These are phyloP conservation scores for Miamiensis avidus DNA, from an alignment of 169 alveolate genomes.

Conservation along the genomic window DNA sequence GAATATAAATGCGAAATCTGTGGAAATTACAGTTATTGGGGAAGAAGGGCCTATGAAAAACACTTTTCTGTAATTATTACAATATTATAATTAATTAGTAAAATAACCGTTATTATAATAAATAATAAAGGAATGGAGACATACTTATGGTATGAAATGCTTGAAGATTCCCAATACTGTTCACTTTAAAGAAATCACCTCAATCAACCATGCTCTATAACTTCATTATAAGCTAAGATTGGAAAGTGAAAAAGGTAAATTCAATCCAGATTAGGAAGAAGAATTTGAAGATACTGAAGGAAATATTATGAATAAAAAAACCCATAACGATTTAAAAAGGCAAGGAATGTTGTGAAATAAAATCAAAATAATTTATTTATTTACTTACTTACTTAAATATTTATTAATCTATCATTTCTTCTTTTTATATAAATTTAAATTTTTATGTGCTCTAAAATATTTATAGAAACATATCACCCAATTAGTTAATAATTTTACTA, in stretches of 20 bases:
- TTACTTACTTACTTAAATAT: too few relatives aligned
- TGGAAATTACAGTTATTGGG: conserved; percentile 99
- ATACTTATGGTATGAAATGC: conserved; percentile 99
- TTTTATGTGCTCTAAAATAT: too few relatives aligned
- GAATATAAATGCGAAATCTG: conserved; percentile 99
- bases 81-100: too few relatives aligned
- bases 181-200: conserved; percentile 96
- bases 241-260: conserved; percentile 88
- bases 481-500: too few relatives aligned
- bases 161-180: conserved; percentile 99
- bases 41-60: conserved; percentile 98
- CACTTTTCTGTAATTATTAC: conserved; percentile 86
- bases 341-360: conserved; percentile 94
- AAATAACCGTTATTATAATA: too few relatives aligned
- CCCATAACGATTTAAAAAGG: conserved; percentile 91
- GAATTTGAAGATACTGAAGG: conserved; percentile 99
- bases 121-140: conserved; percentile 94
- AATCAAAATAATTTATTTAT: too few relatives aligned
- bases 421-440: too few relatives aligned
- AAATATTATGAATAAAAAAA: conserved; percentile 92
- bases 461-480: too few relatives aligned
- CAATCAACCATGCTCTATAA: conserved; percentile 89
- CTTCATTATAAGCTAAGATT: conserved; percentile 92
- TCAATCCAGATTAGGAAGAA: conserved; percentile 92
- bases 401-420: too few relatives aligned